Evolutionary conservation across 768 basidiomycete genomes (phyloP).

Genomic region (Suillus decipiens): DNA sequence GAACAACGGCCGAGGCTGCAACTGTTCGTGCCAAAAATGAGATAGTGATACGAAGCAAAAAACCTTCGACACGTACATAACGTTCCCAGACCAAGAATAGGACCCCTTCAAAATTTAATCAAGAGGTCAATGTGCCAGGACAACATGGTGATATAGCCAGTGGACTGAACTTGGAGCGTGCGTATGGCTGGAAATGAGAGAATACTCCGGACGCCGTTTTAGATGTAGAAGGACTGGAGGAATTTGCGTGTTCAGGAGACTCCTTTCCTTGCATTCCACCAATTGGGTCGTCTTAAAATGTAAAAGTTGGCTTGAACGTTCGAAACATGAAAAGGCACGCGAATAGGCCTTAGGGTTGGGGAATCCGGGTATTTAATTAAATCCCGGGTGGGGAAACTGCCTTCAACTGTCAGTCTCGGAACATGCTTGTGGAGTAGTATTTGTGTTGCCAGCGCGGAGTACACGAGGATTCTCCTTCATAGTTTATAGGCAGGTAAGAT

Average conservation of each 20-base stretch:
- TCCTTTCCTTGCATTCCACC: slow-evolving; percentile 3
- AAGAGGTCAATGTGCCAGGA: neutral
- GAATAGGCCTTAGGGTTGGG: neutral
- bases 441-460: neutral
- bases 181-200: slow-evolving; percentile 29
- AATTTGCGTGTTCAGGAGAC: neutral
- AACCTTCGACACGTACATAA: slow-evolving; percentile 31
- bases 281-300: neutral
- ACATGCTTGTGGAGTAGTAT: slow-evolving; percentile 7
- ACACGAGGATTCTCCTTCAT: slow-evolving; percentile 2
- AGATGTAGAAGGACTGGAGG: slow-evolving; percentile 4
- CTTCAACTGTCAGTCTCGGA: slow-evolving; percentile 4
- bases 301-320: neutral
- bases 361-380: neutral
- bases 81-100: slow-evolving; percentile 33
- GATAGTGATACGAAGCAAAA: neutral
- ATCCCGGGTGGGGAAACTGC: slow-evolving; percentile 1
- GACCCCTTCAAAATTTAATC: slow-evolving; percentile 22
- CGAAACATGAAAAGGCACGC: neutral
- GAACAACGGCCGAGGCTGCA: slow-evolving; percentile 36
- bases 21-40: slow-evolving; percentile 28
- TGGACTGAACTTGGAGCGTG: slow-evolving; percentile 34
- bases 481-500: neutral
- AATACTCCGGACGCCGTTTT: slow-evolving; percentile 26
- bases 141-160: slow-evolving; percentile 18